Evolutionary conservation across 2,329 filamentous ascomycete genomes (phyloP).

Genomic region (Setomelanomma holmii): DNA sequence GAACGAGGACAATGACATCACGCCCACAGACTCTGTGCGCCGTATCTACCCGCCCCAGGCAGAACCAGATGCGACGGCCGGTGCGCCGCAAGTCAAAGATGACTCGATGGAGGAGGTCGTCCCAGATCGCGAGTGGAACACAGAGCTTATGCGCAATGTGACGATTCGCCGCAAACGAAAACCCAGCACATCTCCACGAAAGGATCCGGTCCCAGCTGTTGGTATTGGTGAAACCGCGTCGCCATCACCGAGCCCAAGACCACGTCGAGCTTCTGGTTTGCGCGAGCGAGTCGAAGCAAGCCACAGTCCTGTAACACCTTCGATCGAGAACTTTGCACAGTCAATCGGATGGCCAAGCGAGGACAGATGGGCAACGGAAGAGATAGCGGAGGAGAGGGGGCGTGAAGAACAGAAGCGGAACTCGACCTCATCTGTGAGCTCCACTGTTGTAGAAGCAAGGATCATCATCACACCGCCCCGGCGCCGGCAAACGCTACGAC

Average conservation of each 20-base stretch:
- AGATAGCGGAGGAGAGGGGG: conserved; percentile 26
- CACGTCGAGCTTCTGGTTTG: conserved; percentile 34
- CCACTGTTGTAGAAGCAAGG: conserved; percentile 62
- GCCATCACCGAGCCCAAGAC: conserved; percentile 25
- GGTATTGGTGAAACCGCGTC: conserved; percentile 24
- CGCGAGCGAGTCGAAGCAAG: conserved; percentile 44
- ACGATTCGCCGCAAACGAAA: conserved; percentile 48
- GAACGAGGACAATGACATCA: conserved; percentile 36
- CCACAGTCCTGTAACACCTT: conserved; percentile 44
- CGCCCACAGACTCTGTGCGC: conserved; percentile 36
- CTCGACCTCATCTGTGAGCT: conserved; percentile 60
- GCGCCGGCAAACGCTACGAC: conserved; percentile 56
- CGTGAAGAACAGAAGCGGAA: conserved; percentile 51
- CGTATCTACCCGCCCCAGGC: conserved; percentile 16
- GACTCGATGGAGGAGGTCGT: conserved; percentile 30
- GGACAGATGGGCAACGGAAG: conserved; percentile 32
- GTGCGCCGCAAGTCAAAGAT: conserved; percentile 21
- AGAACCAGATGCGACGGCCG: conserved; percentile 16
- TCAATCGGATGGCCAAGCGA: conserved; percentile 59
- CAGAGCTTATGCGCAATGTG: conserved; percentile 51
- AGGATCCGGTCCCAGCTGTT: conserved; percentile 8
- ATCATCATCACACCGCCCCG: conserved; percentile 60
- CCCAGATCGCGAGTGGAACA: conserved; percentile 49
- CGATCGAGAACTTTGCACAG: conserved; percentile 57
- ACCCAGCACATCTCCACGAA: conserved; percentile 31